Percentiles rank a stretch among this genome's conserved stretches.
phyloP scores from a whole-genome alignment of 768 basidiomycete genomes.

The Suillus variegatus region DNA sequence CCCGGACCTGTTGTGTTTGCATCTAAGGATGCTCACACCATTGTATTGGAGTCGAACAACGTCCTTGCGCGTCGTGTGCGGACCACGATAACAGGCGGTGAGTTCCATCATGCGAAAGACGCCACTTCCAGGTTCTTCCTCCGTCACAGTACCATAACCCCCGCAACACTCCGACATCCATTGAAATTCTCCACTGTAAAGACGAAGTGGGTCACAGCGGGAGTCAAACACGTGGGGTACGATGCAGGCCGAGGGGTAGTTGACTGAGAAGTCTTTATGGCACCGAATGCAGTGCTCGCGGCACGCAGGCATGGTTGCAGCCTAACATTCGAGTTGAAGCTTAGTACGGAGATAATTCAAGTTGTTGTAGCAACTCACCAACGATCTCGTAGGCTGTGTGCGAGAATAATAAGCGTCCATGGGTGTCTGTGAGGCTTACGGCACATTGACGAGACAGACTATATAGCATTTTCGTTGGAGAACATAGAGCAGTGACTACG shows the following conservation, averaged over 20 bases:
- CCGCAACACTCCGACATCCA: slow-evolving; percentile 3
- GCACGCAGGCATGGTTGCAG: not conserved
- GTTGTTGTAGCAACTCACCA: not conserved
- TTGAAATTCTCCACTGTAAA: slow-evolving; percentile 5
- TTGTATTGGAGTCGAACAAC: not conserved
- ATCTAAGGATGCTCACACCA: slow-evolving; percentile 1
- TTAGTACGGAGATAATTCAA: not conserved
- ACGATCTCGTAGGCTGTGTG: not conserved
- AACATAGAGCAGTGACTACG: not conserved
- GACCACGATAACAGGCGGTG: slow-evolving; percentile 1
- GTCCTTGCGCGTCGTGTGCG: not conserved
- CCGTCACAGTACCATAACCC: slow-evolving; percentile 2
- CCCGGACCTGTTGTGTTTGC: not conserved
- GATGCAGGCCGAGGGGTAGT: slow-evolving; percentile 1
- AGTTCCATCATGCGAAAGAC: slow-evolving; percentile 3
- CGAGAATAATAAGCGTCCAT: not conserved
- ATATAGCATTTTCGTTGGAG: not conserved
- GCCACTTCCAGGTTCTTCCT: slow-evolving; percentile 3
- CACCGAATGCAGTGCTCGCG: slow-evolving; percentile 1
- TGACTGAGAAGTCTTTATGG: not conserved
- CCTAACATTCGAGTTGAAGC: not conserved
- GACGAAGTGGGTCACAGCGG: slow-evolving; percentile 1
- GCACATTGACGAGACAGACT: not conserved
- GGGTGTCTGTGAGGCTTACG: not conserved
- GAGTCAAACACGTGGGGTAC: not conserved